Evolutionary conservation across 805 yeast species (phyloP).

Genomic region (Clavispora fructus): DNA sequence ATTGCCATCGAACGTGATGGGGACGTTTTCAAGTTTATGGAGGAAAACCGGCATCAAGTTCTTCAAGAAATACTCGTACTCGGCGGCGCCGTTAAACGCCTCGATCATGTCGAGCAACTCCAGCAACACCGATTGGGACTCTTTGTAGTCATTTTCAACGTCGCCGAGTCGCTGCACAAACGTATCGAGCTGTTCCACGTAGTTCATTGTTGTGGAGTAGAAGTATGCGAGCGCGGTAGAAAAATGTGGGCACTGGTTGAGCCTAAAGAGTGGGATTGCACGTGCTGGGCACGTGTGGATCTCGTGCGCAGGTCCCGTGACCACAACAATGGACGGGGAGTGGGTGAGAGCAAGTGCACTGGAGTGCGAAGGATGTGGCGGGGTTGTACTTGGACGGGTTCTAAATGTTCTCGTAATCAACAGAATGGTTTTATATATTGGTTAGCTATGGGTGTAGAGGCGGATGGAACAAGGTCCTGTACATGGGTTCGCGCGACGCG

Average conservation of each 20-base stretch:
- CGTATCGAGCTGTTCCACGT: constrained; percentile 56
- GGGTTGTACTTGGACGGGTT: no score
- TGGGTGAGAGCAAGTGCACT: no score
- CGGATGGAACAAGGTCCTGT: no score
- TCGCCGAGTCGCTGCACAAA: constrained; percentile 62
- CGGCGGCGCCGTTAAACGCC: constrained; percentile 72
- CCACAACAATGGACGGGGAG: background rate
- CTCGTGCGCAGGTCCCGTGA: constrained; percentile 15
- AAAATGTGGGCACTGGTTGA: constrained; percentile 1
- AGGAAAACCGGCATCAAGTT: constrained; percentile 67
- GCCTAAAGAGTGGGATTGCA: constrained; percentile 8
- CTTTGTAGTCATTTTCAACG: constrained; percentile 47
- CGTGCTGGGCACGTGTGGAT: constrained; percentile 24
- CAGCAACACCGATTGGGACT: constrained; percentile 64
- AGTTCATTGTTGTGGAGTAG: constrained; percentile 29
- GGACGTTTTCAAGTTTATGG: constrained; percentile 57
- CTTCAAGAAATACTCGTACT: constrained; percentile 71
- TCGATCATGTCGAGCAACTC: constrained; percentile 87
- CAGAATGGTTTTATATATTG: no score
- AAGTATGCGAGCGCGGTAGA: constrained; percentile 1
- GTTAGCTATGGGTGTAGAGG: no score
- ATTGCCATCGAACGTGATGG: constrained; percentile 61
- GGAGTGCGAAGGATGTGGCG: no score
- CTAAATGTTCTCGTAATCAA: no score
- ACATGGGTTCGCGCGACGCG: no score